Evolutionary conservation across 1,284 basidiomycete genomes (phyloP), one percentile per base, ranked within the genome.

Genomic region (Anthracocystis panici-leucophaei): DNA sequence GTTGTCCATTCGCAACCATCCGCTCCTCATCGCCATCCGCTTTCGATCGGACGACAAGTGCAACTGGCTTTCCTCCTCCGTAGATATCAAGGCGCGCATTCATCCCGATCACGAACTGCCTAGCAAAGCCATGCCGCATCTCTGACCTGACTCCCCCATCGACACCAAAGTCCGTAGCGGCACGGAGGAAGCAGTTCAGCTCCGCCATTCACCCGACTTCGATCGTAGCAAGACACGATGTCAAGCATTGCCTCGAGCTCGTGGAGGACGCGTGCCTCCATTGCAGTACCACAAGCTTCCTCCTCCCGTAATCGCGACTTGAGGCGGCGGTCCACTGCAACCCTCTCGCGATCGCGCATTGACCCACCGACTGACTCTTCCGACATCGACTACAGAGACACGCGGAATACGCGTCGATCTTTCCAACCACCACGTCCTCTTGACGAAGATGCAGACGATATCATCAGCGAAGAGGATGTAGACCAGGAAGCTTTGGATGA

Each of bases 401-500:
- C 11, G 23, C 20, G 51, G 8, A 31, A 20, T 18, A 38, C 29
- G 12, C 56, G 42, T 20, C 48, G 46, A n/a, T 44, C 57, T 23
- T 20, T 18, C 10, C 46, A 25, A 12, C 54, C 41, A 18, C 51
- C 8, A 29, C 64, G 14, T 9, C 20, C 33, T 12, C 23, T 29
- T 6, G 35, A 23, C 21, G 45, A 57, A 35, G 51, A 44, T 2
- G 6, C 29, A 10, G 58, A 54, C 50, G 54, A 69, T 29, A 40
- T 23, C n/a, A 29, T 53, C 42, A 57, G 48, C 33, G 54, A 64
- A 21, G 60, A 59, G 4, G 55, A 50, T 21, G 48, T 41, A 9
- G 57, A 63, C n/a, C 45, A 71, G 16, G 64, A 72, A 44, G 70
- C 56, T 14, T 23, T 64, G 18, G 70, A 68, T 33, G 70, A 73